Evolutionary conservation across 1,139 yeast species (phyloP).

Genomic region (Hansenula sp.): DNA sequence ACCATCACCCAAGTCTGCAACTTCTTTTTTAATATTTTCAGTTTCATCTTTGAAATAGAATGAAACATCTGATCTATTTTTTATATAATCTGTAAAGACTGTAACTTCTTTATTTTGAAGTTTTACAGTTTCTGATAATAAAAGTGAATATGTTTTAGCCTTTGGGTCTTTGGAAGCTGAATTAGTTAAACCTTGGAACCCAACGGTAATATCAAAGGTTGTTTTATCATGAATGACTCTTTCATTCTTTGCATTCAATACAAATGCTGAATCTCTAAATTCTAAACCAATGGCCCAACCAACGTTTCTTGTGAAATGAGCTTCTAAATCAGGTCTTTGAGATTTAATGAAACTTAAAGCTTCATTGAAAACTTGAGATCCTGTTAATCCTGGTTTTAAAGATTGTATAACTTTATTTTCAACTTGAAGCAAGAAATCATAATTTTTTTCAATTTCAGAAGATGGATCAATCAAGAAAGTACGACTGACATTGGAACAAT

Average conservation of each 20-base stretch:
- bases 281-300: slow-evolving; percentile 94
- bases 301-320: slow-evolving; percentile 69
- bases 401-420: slow-evolving; percentile 57
- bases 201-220: slow-evolving; percentile 71
- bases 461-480: slow-evolving; percentile 91
- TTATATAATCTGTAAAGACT: slow-evolving; percentile 71
- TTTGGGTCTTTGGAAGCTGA: slow-evolving; percentile 36
- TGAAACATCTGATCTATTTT: slow-evolving; percentile 69
- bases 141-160: slow-evolving; percentile 57
- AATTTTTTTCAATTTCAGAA: slow-evolving; percentile 70
- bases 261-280: slow-evolving; percentile 75
- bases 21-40: slow-evolving; percentile 28
- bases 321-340: slow-evolving; percentile 58
- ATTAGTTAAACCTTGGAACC: slow-evolving; percentile 61
- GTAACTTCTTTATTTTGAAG: slow-evolving; percentile 60
- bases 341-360: slow-evolving; percentile 55
- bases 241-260: slow-evolving; percentile 71
- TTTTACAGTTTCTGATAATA: slow-evolving; percentile 80
- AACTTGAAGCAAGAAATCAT: slow-evolving; percentile 67
- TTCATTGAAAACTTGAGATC: slow-evolving; percentile 62
- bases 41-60: slow-evolving; percentile 79
- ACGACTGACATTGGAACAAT: slow-evolving; percentile 85
- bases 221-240: slow-evolving; percentile 68
- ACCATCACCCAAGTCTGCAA: slow-evolving; percentile 24
- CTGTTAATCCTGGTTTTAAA: slow-evolving; percentile 64